Percentiles rank a stretch among this genome's conserved stretches.
Evolutionary conservation across 129 eudicot genomes (phyloP).

Genomic region (Saussurea involucrata): DNA sequence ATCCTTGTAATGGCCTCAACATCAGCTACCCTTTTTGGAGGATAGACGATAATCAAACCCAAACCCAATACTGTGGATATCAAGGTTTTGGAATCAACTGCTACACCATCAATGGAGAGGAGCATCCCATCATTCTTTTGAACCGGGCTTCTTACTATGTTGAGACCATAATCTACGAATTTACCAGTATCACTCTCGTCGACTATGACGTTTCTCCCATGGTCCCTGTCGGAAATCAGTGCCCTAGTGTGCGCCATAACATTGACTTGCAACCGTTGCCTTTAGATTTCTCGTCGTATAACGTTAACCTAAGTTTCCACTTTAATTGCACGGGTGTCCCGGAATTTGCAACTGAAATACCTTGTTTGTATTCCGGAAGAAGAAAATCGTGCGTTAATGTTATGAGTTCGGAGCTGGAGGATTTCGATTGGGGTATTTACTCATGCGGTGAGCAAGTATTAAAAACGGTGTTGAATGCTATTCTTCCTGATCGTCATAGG

Average conservation of each 20-base stretch:
- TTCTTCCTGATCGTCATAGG: not conserved
- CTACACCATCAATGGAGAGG: not conserved
- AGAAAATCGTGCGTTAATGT: not conserved
- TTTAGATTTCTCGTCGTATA: not conserved
- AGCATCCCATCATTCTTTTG: not conserved
- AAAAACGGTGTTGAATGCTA: conserved; percentile 4
- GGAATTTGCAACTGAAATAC: not conserved
- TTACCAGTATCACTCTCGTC: not conserved
- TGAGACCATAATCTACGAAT: not conserved
- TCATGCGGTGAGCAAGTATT: conserved; percentile 15
- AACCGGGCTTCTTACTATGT: conserved; percentile 1
- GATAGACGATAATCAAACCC: not conserved
- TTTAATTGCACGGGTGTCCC: conserved; percentile 21
- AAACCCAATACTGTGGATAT: conserved; percentile 26
- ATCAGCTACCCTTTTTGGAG: conserved; percentile 36
- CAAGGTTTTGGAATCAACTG: conserved; percentile 32
- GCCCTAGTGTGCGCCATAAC: conserved; percentile 28
- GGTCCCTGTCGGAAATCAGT: not conserved
- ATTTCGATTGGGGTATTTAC: not conserved
- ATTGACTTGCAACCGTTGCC: conserved; percentile 15
- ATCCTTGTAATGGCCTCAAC: not conserved
- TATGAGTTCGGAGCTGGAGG: not conserved
- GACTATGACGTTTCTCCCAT: conserved; percentile 14
- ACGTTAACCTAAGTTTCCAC: conserved; percentile 23
- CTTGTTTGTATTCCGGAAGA: not conserved